Conservation (phyloP, 2,329 filamentous ascomycete genomes). For the Cladophialophora psammophila region DNA sequence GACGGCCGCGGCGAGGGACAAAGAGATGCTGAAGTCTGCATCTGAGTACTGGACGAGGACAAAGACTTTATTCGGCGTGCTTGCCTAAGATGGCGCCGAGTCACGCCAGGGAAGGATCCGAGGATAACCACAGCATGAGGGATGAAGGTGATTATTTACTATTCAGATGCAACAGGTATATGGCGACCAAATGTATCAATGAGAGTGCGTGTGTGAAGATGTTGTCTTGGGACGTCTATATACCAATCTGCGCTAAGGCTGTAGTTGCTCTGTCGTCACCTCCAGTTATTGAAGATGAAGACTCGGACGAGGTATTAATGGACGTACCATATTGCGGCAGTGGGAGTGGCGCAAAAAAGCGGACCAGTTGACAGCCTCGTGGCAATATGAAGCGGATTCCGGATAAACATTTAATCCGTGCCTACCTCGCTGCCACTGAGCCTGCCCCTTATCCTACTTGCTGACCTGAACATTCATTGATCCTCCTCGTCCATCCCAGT, state of each 20-base stretch:
- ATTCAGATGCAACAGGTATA: neutral
- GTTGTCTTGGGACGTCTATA: too few species aligned
- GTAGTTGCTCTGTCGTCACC: too few species aligned
- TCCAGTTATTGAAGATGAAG: neutral
- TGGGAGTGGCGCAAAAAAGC: neutral
- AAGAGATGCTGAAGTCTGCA: slow-evolving; percentile 17
- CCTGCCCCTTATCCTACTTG: neutral
- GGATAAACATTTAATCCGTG: neutral
- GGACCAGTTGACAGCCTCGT: neutral
- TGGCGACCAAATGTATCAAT: too few species aligned
- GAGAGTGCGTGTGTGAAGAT: too few species aligned
- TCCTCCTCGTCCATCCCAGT: neutral
- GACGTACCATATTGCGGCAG: too few species aligned
- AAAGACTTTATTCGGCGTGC: slow-evolving; percentile 38
- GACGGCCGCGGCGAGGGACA: neutral
- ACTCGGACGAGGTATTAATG: neutral
- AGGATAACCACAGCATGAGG: neutral
- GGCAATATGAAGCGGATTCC: neutral
- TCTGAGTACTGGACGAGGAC: slow-evolving; percentile 39
- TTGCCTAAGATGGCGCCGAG: slow-evolving; percentile 8
- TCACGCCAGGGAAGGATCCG: neutral
- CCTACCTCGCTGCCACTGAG: too few species aligned
- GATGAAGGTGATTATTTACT: neutral
- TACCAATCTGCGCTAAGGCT: too few species aligned
- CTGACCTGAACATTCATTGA: neutral